These are phyloP conservation scores for Thelephora terrestris DNA, from an alignment of 1,284 basidiomycete species.

Conservation along the genomic window DNA sequence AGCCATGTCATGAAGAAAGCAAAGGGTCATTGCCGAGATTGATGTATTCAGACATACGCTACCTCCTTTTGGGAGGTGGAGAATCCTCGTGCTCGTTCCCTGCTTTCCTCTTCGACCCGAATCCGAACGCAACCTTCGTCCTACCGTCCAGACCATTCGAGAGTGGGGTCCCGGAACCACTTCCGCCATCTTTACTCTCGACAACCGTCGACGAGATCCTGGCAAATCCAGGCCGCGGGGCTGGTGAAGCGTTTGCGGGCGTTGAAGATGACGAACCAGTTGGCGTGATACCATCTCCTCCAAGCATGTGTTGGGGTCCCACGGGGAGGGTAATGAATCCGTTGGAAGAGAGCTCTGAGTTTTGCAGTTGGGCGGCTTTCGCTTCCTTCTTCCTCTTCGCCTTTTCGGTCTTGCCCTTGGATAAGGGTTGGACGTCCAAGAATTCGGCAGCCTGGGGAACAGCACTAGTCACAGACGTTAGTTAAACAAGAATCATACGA, in stretches of 20 bases:
- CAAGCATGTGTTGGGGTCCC: constrained; percentile 27
- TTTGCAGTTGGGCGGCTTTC: constrained; percentile 33
- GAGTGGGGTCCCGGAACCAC: constrained; percentile 33
- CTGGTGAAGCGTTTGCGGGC: constrained; percentile 46
- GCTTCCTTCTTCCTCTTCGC: constrained; percentile 70
- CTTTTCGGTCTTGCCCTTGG: constrained; percentile 68
- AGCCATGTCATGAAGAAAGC: no score
- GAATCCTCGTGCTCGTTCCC: constrained; percentile 44
- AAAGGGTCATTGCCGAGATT: no score
- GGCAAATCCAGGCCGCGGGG: constrained; percentile 67
- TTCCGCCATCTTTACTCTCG: constrained; percentile 30
- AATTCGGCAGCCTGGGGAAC: constrained; percentile 74
- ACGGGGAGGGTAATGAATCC: constrained; percentile 67
- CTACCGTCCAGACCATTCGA: constrained; percentile 37
- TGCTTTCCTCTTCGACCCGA: constrained; percentile 69
- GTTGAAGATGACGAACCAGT: constrained; percentile 19
- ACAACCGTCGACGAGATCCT: constrained; percentile 48
- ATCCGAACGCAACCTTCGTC: constrained; percentile 64
- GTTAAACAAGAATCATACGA: constrained; percentile 6
- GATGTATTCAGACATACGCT: background rate
- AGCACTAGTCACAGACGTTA: constrained; percentile 36
- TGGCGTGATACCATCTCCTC: constrained; percentile 35
- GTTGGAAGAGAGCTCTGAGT: constrained; percentile 29
- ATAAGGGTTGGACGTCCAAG: constrained; percentile 64
- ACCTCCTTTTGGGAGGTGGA: constrained; percentile 36